Base-by-base conservation (phyloP, 225 moss, liverwort and hornwort genomes). In the Bryoerythrophyllum caledonicum region DNA sequence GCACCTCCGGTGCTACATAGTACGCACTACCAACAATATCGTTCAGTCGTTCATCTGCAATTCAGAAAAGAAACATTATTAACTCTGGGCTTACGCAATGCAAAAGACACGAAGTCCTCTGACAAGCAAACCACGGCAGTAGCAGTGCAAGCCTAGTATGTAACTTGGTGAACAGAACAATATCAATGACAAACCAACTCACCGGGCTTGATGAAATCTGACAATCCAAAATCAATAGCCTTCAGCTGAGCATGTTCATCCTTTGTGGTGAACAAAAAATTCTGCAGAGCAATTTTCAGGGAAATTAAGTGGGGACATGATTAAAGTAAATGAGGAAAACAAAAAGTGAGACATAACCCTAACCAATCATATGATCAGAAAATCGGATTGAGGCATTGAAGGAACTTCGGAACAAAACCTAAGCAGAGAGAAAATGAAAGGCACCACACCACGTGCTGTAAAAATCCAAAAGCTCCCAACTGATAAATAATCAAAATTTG, bases 201-300 rank as follows among this genome's bases (percentile, higher is more conserved):
- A 96, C 96, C 96, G 24, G 96, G 96, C 75, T 91, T 96, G 79
- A 96, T 96, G 78, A 96, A 96, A 75, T 96, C 96, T n/a, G 94
- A 96, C 21, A 94, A 73, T 15, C 96, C 94, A 78, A 96, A 96
- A 81, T 96, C 96, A 58, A 96, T 96, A 57, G 96, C 96, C 76
- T 96, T 96, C 1, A 96, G 79, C 64, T 94, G 96, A 49, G 96
- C 92, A 65, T 86, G 88, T 74, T 96, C 94, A 37, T 96, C 96
- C 68, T 96, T 96, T 0, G 96, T 92, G 23, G 94, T 91, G 79
- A 96, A 96, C 37, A 96, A 80, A 69, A 96, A 96, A 84, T 96
- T 96, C 94, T 96, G 92, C 78, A 77, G 37, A 30, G 6, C 8
- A n/a, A 34, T 48, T 67, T 23, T n/a, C 27, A 72, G 24, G 34